Evolutionary conservation across 345 rosid genomes (phyloP).

Genomic region (Crucihimalaya himalaica): DNA sequence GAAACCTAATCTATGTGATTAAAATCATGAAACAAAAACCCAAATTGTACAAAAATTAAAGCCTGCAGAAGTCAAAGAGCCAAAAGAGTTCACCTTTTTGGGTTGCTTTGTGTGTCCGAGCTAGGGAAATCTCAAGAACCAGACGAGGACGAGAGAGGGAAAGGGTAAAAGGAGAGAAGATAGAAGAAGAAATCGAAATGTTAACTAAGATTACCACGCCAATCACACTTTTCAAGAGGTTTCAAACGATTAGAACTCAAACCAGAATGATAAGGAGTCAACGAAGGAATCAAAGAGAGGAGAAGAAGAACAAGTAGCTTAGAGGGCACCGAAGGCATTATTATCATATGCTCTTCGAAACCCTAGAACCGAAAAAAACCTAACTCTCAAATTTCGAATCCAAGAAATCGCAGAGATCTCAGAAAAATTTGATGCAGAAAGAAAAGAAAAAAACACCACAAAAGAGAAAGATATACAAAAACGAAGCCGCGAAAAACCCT

Average conservation of each 20-base stretch:
- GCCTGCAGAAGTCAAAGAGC: background rate
- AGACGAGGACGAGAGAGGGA: constrained; percentile 9
- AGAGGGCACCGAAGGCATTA: constrained; percentile 85
- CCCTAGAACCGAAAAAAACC: constrained; percentile 50
- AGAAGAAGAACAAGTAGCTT: constrained; percentile 43
- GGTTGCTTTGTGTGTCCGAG: background rate
- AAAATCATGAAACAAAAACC: background rate
- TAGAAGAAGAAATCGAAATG: constrained; percentile 28
- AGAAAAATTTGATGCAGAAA: background rate
- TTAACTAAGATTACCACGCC: constrained; percentile 99
- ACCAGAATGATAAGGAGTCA: constrained; percentile 60
- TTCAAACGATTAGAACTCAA: constrained; percentile 77
- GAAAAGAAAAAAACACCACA: too few species aligned
- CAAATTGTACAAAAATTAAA: background rate
- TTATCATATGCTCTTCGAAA: constrained; percentile 69
- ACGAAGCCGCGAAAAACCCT: background rate
- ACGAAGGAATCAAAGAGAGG: constrained; percentile 51
- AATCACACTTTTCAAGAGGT: constrained; percentile 83
- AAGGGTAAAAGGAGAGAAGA: background rate
- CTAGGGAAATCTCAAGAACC: background rate
- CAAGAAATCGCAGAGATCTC: constrained; percentile 21
- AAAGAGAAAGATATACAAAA: background rate
- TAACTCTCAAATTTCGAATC: constrained; percentile 29
- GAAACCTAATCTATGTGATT: background rate
- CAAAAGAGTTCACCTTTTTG: constrained; percentile 17